These are phyloP conservation scores for Mucor ambiguus DNA, from an alignment of 371 early-diverging fungal species.

Conservation along the genomic window DNA sequence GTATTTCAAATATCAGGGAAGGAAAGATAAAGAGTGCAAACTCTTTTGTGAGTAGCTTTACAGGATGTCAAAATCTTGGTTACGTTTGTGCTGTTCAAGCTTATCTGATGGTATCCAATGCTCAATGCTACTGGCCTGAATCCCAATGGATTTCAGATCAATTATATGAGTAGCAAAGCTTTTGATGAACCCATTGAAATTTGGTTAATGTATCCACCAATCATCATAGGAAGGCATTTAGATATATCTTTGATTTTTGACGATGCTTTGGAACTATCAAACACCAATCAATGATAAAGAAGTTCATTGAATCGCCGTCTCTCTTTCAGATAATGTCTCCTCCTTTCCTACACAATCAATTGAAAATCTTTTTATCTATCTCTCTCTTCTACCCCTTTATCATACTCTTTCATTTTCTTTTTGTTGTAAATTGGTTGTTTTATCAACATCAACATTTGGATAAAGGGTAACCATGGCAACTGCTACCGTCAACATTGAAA, in stretches of 20 bases:
- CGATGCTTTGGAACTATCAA: background rate
- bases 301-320: constrained; percentile 14
- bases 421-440: background rate
- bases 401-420: background rate
- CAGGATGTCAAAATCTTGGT: background rate
- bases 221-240: background rate
- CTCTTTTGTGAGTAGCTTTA: background rate
- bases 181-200: too few relatives aligned
- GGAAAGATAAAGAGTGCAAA: background rate
- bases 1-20: background rate
- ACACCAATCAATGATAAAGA: constrained; percentile 7
- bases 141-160: too few relatives aligned
- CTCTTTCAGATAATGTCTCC: background rate
- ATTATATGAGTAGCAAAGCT: too few relatives aligned
- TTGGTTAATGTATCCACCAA: too few relatives aligned
- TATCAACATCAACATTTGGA: background rate
- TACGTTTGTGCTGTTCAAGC: background rate
- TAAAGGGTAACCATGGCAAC: background rate
- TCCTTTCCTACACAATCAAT: background rate
- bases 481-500: background rate
- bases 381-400: background rate
- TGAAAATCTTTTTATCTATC: background rate
- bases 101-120: background rate
- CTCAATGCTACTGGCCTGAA: background rate
- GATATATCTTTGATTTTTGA: background rate